These are phyloP conservation scores for Sugiyamaella americana DNA, from an alignment of 805 yeast genomes.

Conservation along the genomic window DNA sequence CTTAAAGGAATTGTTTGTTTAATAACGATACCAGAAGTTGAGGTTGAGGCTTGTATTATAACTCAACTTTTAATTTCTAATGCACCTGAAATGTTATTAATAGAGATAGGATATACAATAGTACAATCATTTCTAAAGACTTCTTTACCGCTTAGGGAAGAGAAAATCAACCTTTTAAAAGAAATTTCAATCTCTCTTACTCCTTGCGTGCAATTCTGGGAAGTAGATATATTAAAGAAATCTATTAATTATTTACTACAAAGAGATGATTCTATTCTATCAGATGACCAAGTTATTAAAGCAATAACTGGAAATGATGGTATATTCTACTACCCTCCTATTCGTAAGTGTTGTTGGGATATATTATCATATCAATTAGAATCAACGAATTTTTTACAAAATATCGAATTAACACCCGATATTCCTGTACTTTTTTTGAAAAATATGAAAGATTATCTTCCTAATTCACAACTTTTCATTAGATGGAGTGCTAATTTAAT, in stretches of 20 bases:
- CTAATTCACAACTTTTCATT: background rate
- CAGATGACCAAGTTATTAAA: background rate
- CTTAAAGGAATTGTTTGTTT: slow-evolving; percentile 3
- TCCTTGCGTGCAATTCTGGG: background rate
- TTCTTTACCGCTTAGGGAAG: no score
- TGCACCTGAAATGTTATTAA: background rate
- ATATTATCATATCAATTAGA: background rate
- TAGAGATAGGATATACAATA: background rate
- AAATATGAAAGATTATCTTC: background rate
- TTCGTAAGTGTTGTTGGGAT: background rate
- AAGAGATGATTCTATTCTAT: background rate
- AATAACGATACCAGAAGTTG: background rate
- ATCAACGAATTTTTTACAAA: no score
- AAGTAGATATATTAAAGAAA: background rate
- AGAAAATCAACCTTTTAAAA: background rate
- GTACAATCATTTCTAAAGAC: background rate
- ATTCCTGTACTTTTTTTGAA: background rate
- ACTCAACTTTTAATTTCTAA: background rate
- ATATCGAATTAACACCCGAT: background rate
- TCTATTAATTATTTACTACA: background rate
- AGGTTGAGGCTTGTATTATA: background rate
- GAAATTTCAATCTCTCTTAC: background rate
- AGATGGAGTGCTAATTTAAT: background rate
- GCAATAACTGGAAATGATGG: background rate
- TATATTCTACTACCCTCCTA: background rate